These are phyloP conservation scores for Blastocladiella emersonii DNA, from an alignment of 371 early-diverging fungal species.

Conservation along the genomic window DNA sequence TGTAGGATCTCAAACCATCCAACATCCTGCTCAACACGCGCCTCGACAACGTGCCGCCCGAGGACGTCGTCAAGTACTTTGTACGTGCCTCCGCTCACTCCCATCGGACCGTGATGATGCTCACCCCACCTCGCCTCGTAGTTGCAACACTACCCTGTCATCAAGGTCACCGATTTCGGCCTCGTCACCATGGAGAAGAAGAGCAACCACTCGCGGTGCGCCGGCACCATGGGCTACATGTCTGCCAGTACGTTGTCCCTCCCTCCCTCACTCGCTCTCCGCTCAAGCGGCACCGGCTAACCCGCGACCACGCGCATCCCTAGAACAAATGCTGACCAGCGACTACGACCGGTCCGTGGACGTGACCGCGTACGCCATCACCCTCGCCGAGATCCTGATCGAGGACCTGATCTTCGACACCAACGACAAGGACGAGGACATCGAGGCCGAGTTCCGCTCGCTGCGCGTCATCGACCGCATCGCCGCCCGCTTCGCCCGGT, in stretches of 20 bases:
- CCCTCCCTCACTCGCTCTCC: too few relatives aligned
- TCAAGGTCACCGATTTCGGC: constrained; percentile 6
- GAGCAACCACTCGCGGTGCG: neutral
- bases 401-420: neutral
- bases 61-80: neutral
- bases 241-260: neutral
- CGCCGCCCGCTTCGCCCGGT: neutral
- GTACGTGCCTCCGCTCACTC: neutral
- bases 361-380: neutral
- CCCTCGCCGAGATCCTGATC: neutral
- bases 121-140: too few relatives aligned
- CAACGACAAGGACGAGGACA: neutral
- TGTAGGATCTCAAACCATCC: constrained; percentile 3
- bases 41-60: neutral
- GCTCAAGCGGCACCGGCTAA: too few relatives aligned
- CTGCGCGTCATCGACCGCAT: neutral
- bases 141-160: neutral
- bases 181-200: neutral
- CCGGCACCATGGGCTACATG: constrained; percentile 4
- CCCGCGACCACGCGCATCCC: too few relatives aligned
- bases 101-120: too few relatives aligned
- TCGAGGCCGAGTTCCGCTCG: neutral
- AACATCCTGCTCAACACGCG: neutral
- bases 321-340: neutral
- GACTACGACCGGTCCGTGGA: neutral